These are phyloP conservation scores for Pulveroboletus sp. DNA, from an alignment of 768 basidiomycete species.

Conservation along the genomic window DNA sequence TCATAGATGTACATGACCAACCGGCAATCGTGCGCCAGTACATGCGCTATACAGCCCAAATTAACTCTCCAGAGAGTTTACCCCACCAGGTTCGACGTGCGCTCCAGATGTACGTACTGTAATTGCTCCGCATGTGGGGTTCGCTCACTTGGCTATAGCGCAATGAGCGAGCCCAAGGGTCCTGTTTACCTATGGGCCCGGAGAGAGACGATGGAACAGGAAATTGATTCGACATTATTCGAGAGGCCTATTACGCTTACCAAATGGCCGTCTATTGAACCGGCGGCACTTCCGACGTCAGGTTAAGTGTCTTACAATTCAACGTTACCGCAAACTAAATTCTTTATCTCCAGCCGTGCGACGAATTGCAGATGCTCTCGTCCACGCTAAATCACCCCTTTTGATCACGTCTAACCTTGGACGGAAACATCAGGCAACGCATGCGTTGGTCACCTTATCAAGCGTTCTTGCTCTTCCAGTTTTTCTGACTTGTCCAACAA, in stretches of 20 bases:
- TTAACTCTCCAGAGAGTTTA: slow-evolving; percentile 50
- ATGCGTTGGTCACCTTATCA: slow-evolving; percentile 45
- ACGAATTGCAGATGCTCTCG: slow-evolving; percentile 46
- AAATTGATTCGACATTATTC: slow-evolving; percentile 41
- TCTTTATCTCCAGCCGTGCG: slow-evolving; percentile 23
- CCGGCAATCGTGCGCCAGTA: slow-evolving; percentile 68
- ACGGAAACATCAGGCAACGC: slow-evolving; percentile 46
- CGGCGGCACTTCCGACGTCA: slow-evolving; percentile 41
- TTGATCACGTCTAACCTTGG: slow-evolving; percentile 65
- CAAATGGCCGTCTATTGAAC: slow-evolving; percentile 55
- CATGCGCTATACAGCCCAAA: slow-evolving; percentile 63
- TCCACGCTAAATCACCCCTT: slow-evolving; percentile 49
- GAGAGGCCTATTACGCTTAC: slow-evolving; percentile 24
- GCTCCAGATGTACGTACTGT: slow-evolving; percentile 52
- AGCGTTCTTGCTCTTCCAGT: slow-evolving; percentile 52
- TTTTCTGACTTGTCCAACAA: slow-evolving; percentile 46
- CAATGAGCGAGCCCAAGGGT: slow-evolving; percentile 66
- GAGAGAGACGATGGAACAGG: slow-evolving; percentile 68
- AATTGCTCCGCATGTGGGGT: not conserved
- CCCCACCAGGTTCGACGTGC: slow-evolving; percentile 52
- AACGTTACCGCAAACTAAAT: not conserved
- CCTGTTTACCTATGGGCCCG: slow-evolving; percentile 73
- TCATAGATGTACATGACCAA: slow-evolving; percentile 66
- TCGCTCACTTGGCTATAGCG: slow-evolving; percentile 35
- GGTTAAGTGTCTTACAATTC: slow-evolving; percentile 25